Evolutionary conservation across 805 yeast species (phyloP).

Genomic region (Schwanniomyces polymorphus): DNA sequence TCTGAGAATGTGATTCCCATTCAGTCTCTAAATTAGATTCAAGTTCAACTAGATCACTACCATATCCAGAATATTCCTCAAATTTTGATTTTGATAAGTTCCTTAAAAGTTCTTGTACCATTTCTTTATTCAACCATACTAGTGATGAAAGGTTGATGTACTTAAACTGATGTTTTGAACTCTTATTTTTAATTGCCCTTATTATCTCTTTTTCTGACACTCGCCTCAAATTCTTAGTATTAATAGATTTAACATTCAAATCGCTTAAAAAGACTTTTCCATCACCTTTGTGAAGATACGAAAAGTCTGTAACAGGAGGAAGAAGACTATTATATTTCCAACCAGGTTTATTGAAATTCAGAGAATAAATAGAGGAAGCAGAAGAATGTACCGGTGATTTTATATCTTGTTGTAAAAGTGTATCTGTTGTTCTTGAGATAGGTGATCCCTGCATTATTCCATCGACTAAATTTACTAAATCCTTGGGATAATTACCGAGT

Average conservation of each 20-base stretch:
- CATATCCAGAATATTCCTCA: not conserved
- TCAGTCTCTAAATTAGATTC: constrained; percentile 2
- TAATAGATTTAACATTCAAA: constrained; percentile 39
- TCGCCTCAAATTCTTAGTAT: constrained; percentile 26
- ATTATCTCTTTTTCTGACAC: constrained; percentile 35
- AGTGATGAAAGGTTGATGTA: constrained; percentile 43
- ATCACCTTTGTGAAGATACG: constrained; percentile 28
- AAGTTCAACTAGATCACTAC: not conserved
- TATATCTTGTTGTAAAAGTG: not conserved
- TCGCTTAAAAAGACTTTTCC: constrained; percentile 40
- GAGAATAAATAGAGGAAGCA: constrained; percentile 25
- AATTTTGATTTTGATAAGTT: constrained; percentile 18
- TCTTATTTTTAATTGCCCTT: constrained; percentile 23
- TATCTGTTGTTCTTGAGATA: not conserved
- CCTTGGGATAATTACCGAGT: constrained; percentile 37
- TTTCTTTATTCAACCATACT: constrained; percentile 47
- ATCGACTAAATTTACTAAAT: constrained; percentile 22
- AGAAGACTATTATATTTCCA: constrained; percentile 38
- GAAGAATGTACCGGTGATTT: constrained; percentile 11
- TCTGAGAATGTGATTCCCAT: constrained; percentile 8
- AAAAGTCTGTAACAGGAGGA: constrained; percentile 33
- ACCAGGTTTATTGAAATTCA: constrained; percentile 27
- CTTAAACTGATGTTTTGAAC: constrained; percentile 23
- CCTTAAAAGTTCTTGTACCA: constrained; percentile 34
- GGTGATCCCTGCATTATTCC: constrained; percentile 14